phyloP scores from a whole-genome alignment of 208 protist species.

The Acanthamoeba triangularis region DNA sequence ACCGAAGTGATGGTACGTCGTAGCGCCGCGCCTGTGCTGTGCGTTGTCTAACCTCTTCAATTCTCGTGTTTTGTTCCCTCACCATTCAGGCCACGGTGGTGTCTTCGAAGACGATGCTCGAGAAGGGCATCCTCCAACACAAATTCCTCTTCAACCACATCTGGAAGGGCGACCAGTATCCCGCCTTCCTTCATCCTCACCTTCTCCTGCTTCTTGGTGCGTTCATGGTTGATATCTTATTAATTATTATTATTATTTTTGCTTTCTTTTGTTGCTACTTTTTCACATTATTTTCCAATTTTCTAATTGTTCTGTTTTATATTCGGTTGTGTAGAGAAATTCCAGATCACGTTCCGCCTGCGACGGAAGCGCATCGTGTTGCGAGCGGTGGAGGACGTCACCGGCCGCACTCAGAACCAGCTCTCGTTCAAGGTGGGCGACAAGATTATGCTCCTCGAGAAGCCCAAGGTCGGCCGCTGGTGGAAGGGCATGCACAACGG shows the following conservation, averaged over 20 bases:
- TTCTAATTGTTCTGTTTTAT: not conserved
- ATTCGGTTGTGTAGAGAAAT: not conserved
- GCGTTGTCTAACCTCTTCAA: not conserved
- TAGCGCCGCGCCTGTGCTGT: not conserved
- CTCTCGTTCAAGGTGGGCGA: slow-evolving; percentile 64
- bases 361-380: slow-evolving; percentile 28
- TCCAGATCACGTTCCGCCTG: slow-evolving; percentile 56
- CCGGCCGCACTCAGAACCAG: slow-evolving; percentile 32
- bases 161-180: slow-evolving; percentile 59
- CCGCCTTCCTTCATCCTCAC: slow-evolving; percentile 31
- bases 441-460: slow-evolving; percentile 59
- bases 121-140: slow-evolving; percentile 52
- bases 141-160: slow-evolving; percentile 47
- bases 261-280: not conserved
- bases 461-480: slow-evolving; percentile 52
- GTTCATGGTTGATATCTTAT: no score
- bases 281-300: no score
- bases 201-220: slow-evolving; percentile 42
- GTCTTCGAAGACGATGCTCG: slow-evolving; percentile 35
- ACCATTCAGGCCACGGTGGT: slow-evolving; percentile 14
- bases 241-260: not conserved
- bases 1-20: slow-evolving; percentile 56
- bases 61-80: not conserved
- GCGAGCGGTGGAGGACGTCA: not conserved
- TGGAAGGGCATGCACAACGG: slow-evolving; percentile 56